A percentile compares a stretch with the other conserved stretches of the same genome.
These are phyloP conservation scores for Fraxinus greggii DNA, from an alignment of 305 asterid species.

Conservation along the genomic window DNA sequence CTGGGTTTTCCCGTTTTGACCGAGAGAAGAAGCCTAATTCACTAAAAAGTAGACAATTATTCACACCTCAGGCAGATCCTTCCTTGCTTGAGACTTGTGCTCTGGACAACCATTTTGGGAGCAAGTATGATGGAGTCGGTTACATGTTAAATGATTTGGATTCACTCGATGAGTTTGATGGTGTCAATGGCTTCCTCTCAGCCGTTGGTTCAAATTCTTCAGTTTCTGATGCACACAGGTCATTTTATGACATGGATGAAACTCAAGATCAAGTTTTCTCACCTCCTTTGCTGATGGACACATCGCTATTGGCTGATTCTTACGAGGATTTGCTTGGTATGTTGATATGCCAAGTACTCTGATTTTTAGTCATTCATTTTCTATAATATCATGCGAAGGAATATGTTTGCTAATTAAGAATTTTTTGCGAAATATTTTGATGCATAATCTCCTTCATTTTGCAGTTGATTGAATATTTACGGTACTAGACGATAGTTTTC, in stretches of 20 bases:
- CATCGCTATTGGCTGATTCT: conserved; percentile 67
- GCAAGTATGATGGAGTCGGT: conserved; percentile 57
- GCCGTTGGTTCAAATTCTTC: conserved; percentile 75
- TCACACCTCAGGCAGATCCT: conserved; percentile 63
- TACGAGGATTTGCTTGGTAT: conserved; percentile 92
- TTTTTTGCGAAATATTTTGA: conserved; percentile 23
- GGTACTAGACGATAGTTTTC: neutral
- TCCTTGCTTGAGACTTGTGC: conserved; percentile 49
- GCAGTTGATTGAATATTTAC: neutral
- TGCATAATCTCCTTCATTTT: conserved; percentile 3
- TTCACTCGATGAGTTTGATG: conserved; percentile 73
- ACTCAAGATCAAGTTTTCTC: conserved; percentile 84
- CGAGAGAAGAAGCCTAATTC: conserved; percentile 56
- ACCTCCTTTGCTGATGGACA: conserved; percentile 87
- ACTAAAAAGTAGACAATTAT: conserved; percentile 48
- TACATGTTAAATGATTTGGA: conserved; percentile 67
- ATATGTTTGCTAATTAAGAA: conserved; percentile 9
- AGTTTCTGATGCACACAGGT: conserved; percentile 65
- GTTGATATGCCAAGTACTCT: conserved; percentile 25
- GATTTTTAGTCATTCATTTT: conserved; percentile 13
- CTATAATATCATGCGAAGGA: conserved; percentile 5
- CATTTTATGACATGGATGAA: conserved; percentile 69
- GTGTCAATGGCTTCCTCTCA: conserved; percentile 68
- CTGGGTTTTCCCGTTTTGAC: conserved; percentile 55
- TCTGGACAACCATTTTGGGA: conserved; percentile 48